A percentile compares a stretch with the other conserved stretches of the same genome.
Evolutionary conservation across 768 basidiomycete species (phyloP).

Genomic region (Rhodotorula kratochvilovae): DNA sequence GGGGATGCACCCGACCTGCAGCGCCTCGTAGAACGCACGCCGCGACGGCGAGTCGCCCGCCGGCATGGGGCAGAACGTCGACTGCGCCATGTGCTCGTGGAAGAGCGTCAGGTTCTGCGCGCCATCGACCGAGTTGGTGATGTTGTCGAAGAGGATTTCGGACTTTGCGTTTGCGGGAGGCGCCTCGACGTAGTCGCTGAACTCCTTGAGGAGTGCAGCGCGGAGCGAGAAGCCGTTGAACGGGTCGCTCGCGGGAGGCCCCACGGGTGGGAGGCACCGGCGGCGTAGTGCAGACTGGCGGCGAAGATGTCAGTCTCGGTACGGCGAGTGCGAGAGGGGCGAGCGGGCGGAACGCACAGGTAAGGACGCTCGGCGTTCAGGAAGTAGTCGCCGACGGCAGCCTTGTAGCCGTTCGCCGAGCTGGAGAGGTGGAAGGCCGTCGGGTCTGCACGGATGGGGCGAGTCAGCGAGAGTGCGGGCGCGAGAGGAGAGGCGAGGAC

Average conservation of each 20-base stretch:
- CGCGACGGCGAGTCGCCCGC: slow-evolving; percentile 37
- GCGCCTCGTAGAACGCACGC: slow-evolving; percentile 35
- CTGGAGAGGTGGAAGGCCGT: slow-evolving; percentile 36
- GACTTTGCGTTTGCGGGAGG: not conserved
- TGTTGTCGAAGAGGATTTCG: slow-evolving; percentile 36
- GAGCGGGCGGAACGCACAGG: slow-evolving; percentile 3
- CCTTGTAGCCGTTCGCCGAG: slow-evolving; percentile 6
- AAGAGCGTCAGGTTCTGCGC: slow-evolving; percentile 33
- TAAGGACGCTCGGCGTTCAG: slow-evolving; percentile 28
- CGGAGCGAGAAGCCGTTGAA: slow-evolving; percentile 41
- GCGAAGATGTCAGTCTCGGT: not conserved
- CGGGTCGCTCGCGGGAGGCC: slow-evolving; percentile 33
- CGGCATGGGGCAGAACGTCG: slow-evolving; percentile 36
- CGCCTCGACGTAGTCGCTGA: slow-evolving; percentile 5
- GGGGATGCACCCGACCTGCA: slow-evolving; percentile 39
- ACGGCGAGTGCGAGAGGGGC: too few relatives aligned
- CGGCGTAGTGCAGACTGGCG: slow-evolving; percentile 32
- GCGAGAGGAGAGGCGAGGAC: not conserved
- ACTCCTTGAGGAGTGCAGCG: slow-evolving; percentile 19
- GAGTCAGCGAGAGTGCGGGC: not conserved
- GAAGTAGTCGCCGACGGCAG: slow-evolving; percentile 20
- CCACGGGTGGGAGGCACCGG: slow-evolving; percentile 34
- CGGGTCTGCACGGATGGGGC: slow-evolving; percentile 14
- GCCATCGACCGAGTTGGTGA: slow-evolving; percentile 28
- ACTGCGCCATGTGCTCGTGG: slow-evolving; percentile 36